Evolutionary conservation across 768 basidiomycete species (phyloP), one percentile per base, ranked within the genome.

Genomic region (Neoboletus magnificus): DNA sequence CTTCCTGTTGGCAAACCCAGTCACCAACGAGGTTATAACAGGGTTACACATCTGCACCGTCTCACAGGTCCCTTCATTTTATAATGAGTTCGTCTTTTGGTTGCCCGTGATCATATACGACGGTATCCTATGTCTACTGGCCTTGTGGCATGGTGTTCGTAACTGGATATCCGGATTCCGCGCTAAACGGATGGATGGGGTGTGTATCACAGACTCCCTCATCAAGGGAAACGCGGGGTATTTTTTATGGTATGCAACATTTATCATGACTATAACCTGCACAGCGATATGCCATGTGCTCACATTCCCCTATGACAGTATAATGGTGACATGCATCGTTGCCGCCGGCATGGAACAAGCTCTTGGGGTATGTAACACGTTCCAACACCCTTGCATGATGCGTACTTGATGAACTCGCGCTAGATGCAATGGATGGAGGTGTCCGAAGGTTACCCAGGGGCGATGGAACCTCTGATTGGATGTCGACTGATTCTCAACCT

Each of bases 171-270:
- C 4, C 8, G 3, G 20, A 9, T 9, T 9, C 30, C 30, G 13
- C 3, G 20, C 45, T 5, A 1, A 1, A 6, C 12, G 4, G 30
- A 32, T 13, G 8, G 23, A 25, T 18, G 23, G 8, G 23, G 30
- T 56, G 0, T 16, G 23, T 22, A 18, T 66, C 33, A 13, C 58
- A 29, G 49, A 44, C 11, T 22, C 35, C 4, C 54, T 66, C 12
- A n/a, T 66, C 35, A 61, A 40, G 25, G 64, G 52, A 3, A 66
- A 52, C 11, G 41, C 20, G 10, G 30, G 46, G 22, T 65, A 65
- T 37, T 60, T 60, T 52, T 13, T 60, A 11, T 63, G 52, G 64
- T 65, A 43, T 32, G 63, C 4, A 20, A n/a, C 12, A 3, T 32
- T n/a, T 37, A n/a, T 4, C 10, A 40, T n/a, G 15, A 1, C 2